Conservation (phyloP, 371 early-diverging fungal genomes). For the Haplosporangium sp. region DNA sequence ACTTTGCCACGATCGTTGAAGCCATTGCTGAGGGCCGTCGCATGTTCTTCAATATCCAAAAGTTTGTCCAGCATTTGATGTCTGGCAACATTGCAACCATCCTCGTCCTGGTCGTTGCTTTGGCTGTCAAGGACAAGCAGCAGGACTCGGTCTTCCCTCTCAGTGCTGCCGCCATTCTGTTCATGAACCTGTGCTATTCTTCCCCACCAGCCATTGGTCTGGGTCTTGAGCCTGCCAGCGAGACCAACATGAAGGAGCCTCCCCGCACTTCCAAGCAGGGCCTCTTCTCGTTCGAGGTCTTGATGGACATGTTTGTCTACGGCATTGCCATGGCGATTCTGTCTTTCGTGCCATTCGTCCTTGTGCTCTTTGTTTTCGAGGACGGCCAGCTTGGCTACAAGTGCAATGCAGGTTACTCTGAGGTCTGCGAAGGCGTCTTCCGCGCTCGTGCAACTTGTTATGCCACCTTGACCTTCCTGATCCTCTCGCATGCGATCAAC, state of each 20-base stretch:
- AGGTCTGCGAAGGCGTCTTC: conserved; percentile 73
- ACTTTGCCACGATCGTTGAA: conserved; percentile 87
- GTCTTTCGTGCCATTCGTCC: conserved; percentile 74
- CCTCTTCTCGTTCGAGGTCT: conserved; percentile 72
- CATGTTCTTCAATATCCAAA: conserved; percentile 92
- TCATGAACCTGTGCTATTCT: conserved; percentile 85
- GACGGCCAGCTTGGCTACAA: conserved; percentile 67
- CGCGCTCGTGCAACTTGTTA: conserved; percentile 83
- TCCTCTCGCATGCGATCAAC: conserved; percentile 78
- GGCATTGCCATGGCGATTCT: conserved; percentile 78
- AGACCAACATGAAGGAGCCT: conserved; percentile 83
- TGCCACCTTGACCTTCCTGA: conserved; percentile 70
- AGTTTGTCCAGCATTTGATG: conserved; percentile 88
- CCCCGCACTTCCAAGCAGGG: conserved; percentile 80
- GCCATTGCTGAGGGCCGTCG: conserved; percentile 88
- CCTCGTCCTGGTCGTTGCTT: conserved; percentile 73
- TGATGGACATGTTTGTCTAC: conserved; percentile 79
- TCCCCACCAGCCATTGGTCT: conserved; percentile 90
- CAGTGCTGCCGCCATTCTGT: conserved; percentile 87
- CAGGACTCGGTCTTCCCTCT: conserved; percentile 77
- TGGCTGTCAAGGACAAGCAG: conserved; percentile 69
- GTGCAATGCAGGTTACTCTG: conserved; percentile 70
- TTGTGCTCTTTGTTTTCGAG: conserved; percentile 70
- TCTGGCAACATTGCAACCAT: conserved; percentile 76
- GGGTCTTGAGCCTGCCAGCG: conserved; percentile 86